Conservation (phyloP, 225 moss, liverwort and hornwort species). For the Bryoerythrophyllum caledonicum region DNA sequence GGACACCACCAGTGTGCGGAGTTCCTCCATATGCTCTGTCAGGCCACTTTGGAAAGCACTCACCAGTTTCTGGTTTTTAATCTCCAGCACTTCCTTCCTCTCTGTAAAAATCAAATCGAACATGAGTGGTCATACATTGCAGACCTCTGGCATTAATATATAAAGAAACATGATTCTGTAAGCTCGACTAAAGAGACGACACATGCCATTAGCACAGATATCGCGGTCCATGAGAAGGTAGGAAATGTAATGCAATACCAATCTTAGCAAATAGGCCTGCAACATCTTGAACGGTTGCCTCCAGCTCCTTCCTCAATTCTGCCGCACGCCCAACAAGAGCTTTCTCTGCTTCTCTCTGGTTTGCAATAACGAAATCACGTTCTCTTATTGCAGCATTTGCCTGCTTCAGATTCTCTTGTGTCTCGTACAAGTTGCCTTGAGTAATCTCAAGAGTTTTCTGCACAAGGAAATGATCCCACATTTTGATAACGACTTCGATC, state of each 20-base stretch:
- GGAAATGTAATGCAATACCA: slow-evolving; percentile 33
- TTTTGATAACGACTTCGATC: neutral
- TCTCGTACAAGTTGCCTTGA: slow-evolving; percentile 65
- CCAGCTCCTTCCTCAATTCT: slow-evolving; percentile 75
- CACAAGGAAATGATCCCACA: neutral
- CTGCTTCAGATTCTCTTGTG: slow-evolving; percentile 62
- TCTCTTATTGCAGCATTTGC: slow-evolving; percentile 60
- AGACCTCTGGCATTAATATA: neutral
- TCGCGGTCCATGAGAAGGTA: fast-evolving
- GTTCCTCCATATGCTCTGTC: slow-evolving; percentile 55
- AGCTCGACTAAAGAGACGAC: neutral
- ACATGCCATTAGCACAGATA: neutral
- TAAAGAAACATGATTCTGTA: too few species aligned
- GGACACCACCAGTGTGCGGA: slow-evolving; percentile 62
- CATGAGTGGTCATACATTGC: neutral
- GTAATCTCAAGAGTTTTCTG: slow-evolving; percentile 74
- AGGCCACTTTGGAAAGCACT: slow-evolving; percentile 61
- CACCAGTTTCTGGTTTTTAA: slow-evolving; percentile 65
- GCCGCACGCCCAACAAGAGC: slow-evolving; percentile 67
- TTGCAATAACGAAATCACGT: slow-evolving; percentile 71
- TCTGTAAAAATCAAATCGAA: slow-evolving; percentile 37
- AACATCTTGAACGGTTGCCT: slow-evolving; percentile 69
- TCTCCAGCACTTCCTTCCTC: slow-evolving; percentile 69
- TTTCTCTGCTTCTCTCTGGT: slow-evolving; percentile 75
- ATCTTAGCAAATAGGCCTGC: slow-evolving; percentile 82